Percentiles rank a stretch among this genome's conserved stretches.
Evolutionary conservation across 805 yeast species (phyloP).

Genomic region (Candida dajiaensis): DNA sequence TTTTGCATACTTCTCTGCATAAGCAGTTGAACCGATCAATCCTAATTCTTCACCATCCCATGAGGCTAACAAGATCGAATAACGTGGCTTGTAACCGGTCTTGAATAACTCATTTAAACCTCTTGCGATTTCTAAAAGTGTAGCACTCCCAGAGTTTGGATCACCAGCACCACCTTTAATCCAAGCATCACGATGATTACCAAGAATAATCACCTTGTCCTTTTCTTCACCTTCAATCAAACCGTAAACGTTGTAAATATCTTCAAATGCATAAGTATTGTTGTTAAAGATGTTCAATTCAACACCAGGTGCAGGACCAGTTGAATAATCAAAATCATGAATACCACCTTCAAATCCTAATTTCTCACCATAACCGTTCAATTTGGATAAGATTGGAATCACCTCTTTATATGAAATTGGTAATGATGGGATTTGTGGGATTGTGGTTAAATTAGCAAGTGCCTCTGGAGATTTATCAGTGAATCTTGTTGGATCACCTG

Average conservation of each 20-base stretch:
- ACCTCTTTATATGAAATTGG: constrained; percentile 65
- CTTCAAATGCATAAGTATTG: constrained; percentile 57
- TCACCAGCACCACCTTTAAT: constrained; percentile 74
- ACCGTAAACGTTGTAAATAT: constrained; percentile 60
- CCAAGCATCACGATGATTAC: constrained; percentile 83
- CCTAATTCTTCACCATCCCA: constrained; percentile 86
- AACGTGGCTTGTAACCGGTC: constrained; percentile 59
- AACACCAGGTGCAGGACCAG: constrained; percentile 42
- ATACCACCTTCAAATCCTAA: constrained; percentile 45
- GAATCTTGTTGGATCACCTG: constrained; percentile 67
- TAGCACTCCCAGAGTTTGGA: constrained; percentile 72
- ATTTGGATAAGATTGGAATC: constrained; percentile 49
- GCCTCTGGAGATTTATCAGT: constrained; percentile 64
- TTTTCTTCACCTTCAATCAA: constrained; percentile 46
- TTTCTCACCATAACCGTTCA: constrained; percentile 54
- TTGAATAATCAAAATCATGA: constrained; percentile 37
- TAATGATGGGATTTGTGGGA: constrained; percentile 63
- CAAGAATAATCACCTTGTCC: constrained; percentile 55
- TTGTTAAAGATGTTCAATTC: constrained; percentile 50
- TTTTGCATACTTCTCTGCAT: constrained; percentile 57
- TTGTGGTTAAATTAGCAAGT: constrained; percentile 39
- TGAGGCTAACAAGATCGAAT: constrained; percentile 63
- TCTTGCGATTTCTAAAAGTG: constrained; percentile 56
- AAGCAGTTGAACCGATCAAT: constrained; percentile 69
- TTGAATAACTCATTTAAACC: constrained; percentile 45